phyloP scores from a whole-genome alignment of 768 basidiomycete genomes.

The Crassisporium funariophilum region DNA sequence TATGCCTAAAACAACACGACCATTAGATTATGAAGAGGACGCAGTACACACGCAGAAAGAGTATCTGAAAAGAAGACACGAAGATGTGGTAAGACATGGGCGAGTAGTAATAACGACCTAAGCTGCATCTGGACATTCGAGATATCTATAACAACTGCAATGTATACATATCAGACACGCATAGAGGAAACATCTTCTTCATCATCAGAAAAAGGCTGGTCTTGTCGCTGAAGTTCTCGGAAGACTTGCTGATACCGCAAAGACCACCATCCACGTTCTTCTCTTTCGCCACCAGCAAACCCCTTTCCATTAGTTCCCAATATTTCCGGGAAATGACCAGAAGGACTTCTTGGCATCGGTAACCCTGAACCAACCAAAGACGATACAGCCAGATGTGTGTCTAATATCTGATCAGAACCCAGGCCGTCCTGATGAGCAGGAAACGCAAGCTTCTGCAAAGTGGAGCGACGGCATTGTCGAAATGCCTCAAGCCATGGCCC shows the following conservation, averaged over 20 bases:
- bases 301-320: slow-evolving; percentile 9
- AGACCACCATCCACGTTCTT: slow-evolving; percentile 32
- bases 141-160: no score
- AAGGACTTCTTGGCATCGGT: slow-evolving; percentile 76
- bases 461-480: slow-evolving; percentile 51
- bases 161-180: neutral
- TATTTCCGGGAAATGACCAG: slow-evolving; percentile 48
- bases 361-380: slow-evolving; percentile 44
- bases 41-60: no score
- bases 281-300: slow-evolving; percentile 23
- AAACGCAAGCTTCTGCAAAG: slow-evolving; percentile 39
- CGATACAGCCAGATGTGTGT: slow-evolving; percentile 35
- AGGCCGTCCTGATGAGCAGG: slow-evolving; percentile 18
- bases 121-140: no score
- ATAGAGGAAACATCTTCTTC: slow-evolving; percentile 13
- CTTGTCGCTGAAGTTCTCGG: slow-evolving; percentile 48
- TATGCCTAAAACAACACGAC: no score
- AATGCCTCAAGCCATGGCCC: slow-evolving; percentile 56
- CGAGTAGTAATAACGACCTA: no score
- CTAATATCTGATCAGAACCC: slow-evolving; percentile 24
- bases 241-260: slow-evolving; percentile 34
- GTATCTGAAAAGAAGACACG: no score
- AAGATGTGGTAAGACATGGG: no score
- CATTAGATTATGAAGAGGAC: no score
- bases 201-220: slow-evolving; percentile 21